A percentile compares a stretch with the other conserved stretches of the same genome.
Evolutionary conservation across 257 asterid genomes (phyloP).

Genomic region (Solanum rostratum): DNA sequence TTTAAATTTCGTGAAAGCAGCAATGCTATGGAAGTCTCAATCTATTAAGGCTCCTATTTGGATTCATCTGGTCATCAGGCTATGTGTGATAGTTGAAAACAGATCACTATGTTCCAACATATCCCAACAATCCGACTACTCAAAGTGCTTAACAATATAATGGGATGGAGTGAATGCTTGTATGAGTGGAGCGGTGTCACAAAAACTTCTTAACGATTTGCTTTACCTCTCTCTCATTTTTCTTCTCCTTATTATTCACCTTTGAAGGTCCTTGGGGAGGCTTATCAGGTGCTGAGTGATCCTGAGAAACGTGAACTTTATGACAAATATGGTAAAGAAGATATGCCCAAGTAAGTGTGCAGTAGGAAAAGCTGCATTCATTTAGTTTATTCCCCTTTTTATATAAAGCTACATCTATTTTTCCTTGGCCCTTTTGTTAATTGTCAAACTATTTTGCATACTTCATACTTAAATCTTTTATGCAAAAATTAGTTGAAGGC

Average conservation of each 20-base stretch:
- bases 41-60: neutral
- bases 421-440: neutral
- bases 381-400: neutral
- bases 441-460: neutral
- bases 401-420: neutral
- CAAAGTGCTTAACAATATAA: neutral
- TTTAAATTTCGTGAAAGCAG: neutral
- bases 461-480: neutral
- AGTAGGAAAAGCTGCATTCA: neutral
- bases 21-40: neutral
- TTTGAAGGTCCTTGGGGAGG: constrained; percentile 72
- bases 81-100: neutral
- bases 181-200: neutral
- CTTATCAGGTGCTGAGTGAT: constrained; percentile 77
- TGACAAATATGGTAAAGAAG: constrained; percentile 58
- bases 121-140: neutral
- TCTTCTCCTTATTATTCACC: neutral
- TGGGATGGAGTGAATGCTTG: neutral
- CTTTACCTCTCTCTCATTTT: neutral
- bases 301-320: constrained; percentile 61
- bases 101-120: neutral
- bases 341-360: constrained; percentile 43
- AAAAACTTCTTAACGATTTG: neutral
- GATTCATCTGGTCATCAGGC: neutral
- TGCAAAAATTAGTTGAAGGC: neutral